Evolutionary conservation across 202 grass and related monocot species (phyloP).

Genomic region (Hordeum pubiflorum): DNA sequence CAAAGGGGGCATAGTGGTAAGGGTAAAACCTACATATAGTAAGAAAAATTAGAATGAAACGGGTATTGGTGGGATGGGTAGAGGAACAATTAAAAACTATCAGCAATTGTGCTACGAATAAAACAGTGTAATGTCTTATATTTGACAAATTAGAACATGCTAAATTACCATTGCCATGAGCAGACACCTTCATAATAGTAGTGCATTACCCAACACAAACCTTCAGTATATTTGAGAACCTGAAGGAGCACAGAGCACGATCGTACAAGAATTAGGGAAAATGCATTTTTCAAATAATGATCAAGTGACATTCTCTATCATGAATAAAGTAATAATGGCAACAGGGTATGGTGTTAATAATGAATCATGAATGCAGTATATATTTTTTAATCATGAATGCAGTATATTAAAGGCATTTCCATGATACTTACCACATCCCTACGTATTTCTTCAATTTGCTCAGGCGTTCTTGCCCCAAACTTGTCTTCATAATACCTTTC

Average conservation of each 20-base stretch:
- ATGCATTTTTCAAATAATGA: neutral
- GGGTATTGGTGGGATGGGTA: neutral
- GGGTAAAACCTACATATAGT: conserved; percentile 79
- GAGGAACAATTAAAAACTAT: neutral
- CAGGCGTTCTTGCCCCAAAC: conserved; percentile 65
- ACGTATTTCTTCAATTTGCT: conserved; percentile 67
- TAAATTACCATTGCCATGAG: conserved; percentile 90
- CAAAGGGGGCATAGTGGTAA: conserved; percentile 99
- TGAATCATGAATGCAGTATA: neutral
- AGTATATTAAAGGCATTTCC: conserved; percentile 4
- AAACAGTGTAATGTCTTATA: conserved; percentile 7
- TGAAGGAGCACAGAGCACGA: conserved; percentile 22
- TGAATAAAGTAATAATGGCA: neutral
- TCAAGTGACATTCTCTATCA: neutral
- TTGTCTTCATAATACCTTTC: conserved; percentile 97
- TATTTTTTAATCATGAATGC: neutral
- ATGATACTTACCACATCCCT: conserved; percentile 74
- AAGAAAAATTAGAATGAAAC: conserved; percentile 21
- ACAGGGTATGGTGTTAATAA: neutral
- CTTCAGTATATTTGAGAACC: conserved; percentile 88
- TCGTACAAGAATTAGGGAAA: neutral
- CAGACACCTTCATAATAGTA: conserved; percentile 99
- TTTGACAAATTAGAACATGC: conserved; percentile 9
- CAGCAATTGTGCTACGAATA: neutral
- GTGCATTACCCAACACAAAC: conserved; percentile 98